phyloP scores from a whole-genome alignment of 805 yeast species.

The Barnettozyma salicaria region DNA sequence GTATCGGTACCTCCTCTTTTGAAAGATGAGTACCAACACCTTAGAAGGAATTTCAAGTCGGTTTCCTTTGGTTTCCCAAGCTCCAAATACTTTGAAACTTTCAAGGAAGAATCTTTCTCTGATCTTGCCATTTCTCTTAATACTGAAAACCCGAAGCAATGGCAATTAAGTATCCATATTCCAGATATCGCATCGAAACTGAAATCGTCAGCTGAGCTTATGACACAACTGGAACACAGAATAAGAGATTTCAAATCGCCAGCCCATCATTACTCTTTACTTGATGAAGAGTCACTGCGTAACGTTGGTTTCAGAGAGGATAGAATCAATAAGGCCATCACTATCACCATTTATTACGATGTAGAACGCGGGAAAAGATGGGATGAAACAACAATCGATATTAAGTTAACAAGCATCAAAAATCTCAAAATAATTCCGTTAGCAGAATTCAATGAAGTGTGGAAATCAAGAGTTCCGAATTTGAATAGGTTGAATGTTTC shows the following conservation, averaged over 20 bases:
- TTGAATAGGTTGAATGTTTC: conserved; percentile 3
- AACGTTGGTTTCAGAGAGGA: conserved; percentile 2
- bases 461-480: conserved; percentile 10
- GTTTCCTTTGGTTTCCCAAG: conserved; percentile 12
- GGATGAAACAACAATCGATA: not conserved
- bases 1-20: not conserved
- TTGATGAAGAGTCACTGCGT: conserved; percentile 1
- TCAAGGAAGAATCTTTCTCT: conserved; percentile 1
- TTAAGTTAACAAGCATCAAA: conserved; percentile 3
- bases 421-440: conserved; percentile 10
- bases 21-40: conserved; percentile 5
- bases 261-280: not conserved
- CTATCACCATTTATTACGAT: conserved; percentile 8
- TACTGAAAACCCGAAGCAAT: not conserved
- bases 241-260: conserved; percentile 5
- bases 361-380: conserved; percentile 5
- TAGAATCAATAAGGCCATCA: conserved; percentile 7
- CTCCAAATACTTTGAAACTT: not conserved
- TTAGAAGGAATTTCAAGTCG: conserved; percentile 1
- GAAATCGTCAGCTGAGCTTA: not conserved
- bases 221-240: not conserved
- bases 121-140: conserved; percentile 12
- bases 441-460: conserved; percentile 11
- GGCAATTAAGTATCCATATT: conserved; percentile 10
- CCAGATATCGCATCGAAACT: conserved; percentile 12